Evolutionary conservation across 2,329 filamentous ascomycete genomes (phyloP).

Genomic region (Cladophialophora psammophila): DNA sequence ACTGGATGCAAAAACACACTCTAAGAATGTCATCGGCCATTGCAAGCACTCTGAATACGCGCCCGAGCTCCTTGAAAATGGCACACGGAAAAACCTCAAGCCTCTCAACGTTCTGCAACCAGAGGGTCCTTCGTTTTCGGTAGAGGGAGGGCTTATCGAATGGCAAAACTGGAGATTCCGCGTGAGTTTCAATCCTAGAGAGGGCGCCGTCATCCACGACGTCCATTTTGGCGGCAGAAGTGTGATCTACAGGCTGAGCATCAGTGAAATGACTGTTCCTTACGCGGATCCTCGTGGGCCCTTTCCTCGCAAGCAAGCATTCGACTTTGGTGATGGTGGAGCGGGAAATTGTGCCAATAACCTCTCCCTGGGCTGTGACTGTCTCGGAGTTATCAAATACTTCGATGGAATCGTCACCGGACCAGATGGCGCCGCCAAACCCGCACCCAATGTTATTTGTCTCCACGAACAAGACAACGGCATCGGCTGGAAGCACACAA

Average conservation of each 20-base stretch:
- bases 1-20: conserved; percentile 50
- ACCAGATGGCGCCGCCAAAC: conserved; percentile 59
- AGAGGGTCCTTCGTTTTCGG: conserved; percentile 71
- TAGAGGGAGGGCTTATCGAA: conserved; percentile 59
- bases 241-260: conserved; percentile 70
- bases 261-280: conserved; percentile 74
- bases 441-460: conserved; percentile 68
- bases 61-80: conserved; percentile 57
- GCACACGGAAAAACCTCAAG: conserved; percentile 64
- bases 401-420: conserved; percentile 65
- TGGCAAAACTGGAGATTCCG: conserved; percentile 76
- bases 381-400: conserved; percentile 72
- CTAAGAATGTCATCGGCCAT: conserved; percentile 60
- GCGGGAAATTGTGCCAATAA: conserved; percentile 73
- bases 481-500: conserved; percentile 75
- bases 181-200: conserved; percentile 70
- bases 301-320: conserved; percentile 73
- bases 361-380: conserved; percentile 71
- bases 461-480: conserved; percentile 74
- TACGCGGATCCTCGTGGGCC: conserved; percentile 72
- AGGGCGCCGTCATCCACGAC: conserved; percentile 69
- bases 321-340: conserved; percentile 75
- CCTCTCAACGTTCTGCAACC: conserved; percentile 76
- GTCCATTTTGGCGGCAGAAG: conserved; percentile 70
- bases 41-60: conserved; percentile 62